These are phyloP conservation scores for Haematococcus lacustris DNA, from an alignment of 139 green algal species.

Conservation along the genomic window DNA sequence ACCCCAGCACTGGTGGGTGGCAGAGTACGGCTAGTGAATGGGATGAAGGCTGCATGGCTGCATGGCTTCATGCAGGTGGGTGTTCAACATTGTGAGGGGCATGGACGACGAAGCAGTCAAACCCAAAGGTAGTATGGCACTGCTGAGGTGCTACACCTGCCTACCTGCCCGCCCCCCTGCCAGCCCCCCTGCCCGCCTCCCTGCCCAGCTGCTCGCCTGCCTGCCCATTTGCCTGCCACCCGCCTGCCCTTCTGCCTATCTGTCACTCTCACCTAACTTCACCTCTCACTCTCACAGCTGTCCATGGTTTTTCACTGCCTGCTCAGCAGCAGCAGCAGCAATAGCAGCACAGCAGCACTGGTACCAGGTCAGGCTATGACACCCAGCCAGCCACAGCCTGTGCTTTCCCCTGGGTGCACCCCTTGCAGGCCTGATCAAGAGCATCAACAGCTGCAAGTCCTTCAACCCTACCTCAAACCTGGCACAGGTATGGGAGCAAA, in stretches of 20 bases:
- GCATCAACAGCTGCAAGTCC: conserved; percentile 60
- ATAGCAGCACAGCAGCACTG: background rate
- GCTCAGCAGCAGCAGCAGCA: background rate
- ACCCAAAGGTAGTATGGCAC: conserved; percentile 4
- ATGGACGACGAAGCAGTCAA: conserved; percentile 13
- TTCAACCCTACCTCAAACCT: conserved; percentile 53
- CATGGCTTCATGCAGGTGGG: background rate
- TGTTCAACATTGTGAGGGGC: conserved; percentile 9
- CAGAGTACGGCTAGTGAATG: background rate
- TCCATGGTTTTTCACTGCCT: background rate
- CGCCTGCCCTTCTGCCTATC: too few relatives aligned
- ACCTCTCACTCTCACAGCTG: background rate
- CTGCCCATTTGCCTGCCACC: too few relatives aligned
- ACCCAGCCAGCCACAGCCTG: background rate
- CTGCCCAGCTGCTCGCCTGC: too few relatives aligned
- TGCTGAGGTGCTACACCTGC: background rate
- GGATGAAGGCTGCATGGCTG: background rate
- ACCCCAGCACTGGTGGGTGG: too few relatives aligned
- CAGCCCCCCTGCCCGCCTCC: too few relatives aligned
- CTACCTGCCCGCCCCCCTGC: background rate
- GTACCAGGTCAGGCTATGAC: background rate
- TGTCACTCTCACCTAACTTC: too few relatives aligned
- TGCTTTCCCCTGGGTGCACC: background rate
- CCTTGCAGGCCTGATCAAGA: conserved; percentile 20
- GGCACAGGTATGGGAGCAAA: background rate